phyloP scores from a whole-genome alignment of 2,329 filamentous ascomycete species.

The Penicillium sp. region DNA sequence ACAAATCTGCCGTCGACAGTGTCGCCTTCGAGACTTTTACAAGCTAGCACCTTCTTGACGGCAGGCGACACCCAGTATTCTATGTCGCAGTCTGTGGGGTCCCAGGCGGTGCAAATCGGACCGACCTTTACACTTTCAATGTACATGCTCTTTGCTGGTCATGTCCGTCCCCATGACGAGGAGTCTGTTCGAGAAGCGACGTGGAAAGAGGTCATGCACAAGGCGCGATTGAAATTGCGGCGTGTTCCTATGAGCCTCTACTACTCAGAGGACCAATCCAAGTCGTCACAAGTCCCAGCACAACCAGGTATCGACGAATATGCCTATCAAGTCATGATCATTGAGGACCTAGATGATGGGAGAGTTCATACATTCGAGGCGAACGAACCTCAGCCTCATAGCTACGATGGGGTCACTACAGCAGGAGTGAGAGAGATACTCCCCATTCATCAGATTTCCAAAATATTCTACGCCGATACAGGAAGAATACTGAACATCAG shows the following conservation, averaged over 20 bases:
- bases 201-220: slow-evolving; percentile 97
- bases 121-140: slow-evolving; percentile 83
- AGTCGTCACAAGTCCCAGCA: slow-evolving; percentile 31
- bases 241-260: slow-evolving; percentile 64
- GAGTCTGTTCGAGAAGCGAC: slow-evolving; percentile 66
- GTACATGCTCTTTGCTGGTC: slow-evolving; percentile 92
- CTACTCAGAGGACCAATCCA: slow-evolving; percentile 15
- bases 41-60: slow-evolving; percentile 89
- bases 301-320: slow-evolving; percentile 63
- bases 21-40: slow-evolving; percentile 85
- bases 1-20: slow-evolving; percentile 77
- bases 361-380: slow-evolving; percentile 68
- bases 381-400: slow-evolving; percentile 55
- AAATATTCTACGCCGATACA: slow-evolving; percentile 91
- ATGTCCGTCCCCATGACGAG: slow-evolving; percentile 62
- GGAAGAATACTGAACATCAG: slow-evolving; percentile 87
- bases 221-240: slow-evolving; percentile 78
- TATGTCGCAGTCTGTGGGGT: slow-evolving; percentile 53
- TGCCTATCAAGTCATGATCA: slow-evolving; percentile 76
- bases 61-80: slow-evolving; percentile 83
- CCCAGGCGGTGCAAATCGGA: slow-evolving; percentile 73
- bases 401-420: slow-evolving; percentile 60
- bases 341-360: slow-evolving; percentile 78
- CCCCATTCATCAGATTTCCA: slow-evolving; percentile 75
- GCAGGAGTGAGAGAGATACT: slow-evolving; percentile 68